Conservation (phyloP, 192 early-diverging fungal genomes). For the Coemansia furcata region DNA sequence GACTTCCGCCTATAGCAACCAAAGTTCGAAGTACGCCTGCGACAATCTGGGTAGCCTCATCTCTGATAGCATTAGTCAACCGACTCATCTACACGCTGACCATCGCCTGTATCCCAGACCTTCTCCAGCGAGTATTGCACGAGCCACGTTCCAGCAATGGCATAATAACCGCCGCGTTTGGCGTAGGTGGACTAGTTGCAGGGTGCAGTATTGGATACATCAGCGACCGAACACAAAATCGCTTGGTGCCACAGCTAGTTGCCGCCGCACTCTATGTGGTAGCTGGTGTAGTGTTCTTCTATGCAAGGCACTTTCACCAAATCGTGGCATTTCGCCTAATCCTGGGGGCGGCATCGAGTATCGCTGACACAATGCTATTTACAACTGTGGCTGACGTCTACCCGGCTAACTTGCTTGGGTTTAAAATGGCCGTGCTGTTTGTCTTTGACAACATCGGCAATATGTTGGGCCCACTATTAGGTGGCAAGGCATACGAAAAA, state of each 20-base stretch:
- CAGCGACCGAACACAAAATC: conserved; percentile 45
- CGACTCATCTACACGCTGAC: conserved; percentile 48
- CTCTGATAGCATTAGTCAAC: conserved; percentile 40
- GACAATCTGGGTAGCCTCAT: conserved; percentile 42
- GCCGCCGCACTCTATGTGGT: conserved; percentile 36
- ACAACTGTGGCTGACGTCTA: conserved; percentile 52
- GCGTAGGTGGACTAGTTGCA: conserved; percentile 38
- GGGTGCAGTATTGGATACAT: conserved; percentile 37
- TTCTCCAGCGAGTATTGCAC: conserved; percentile 31
- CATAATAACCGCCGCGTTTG: conserved; percentile 44
- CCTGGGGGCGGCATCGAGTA: conserved; percentile 41
- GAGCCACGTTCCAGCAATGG: conserved; percentile 45
- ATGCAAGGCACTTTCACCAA: conserved; percentile 34
- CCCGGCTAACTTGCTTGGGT: conserved; percentile 41
- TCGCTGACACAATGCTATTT: conserved; percentile 48
- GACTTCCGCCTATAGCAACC: conserved; percentile 11
- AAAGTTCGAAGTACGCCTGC: conserved; percentile 36
- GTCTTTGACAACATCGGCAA: conserved; percentile 52
- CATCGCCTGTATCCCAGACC: conserved; percentile 44
- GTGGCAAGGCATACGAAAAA: conserved; percentile 39
- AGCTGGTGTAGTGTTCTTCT: conserved; percentile 30
- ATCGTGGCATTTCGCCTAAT: conserved; percentile 39
- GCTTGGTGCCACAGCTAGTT: conserved; percentile 21
- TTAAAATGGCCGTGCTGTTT: conserved; percentile 45
- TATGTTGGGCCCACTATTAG: conserved; percentile 45